Evolutionary conservation across 768 basidiomycete species (phyloP).

Genomic region (Lactifluus piperatus): DNA sequence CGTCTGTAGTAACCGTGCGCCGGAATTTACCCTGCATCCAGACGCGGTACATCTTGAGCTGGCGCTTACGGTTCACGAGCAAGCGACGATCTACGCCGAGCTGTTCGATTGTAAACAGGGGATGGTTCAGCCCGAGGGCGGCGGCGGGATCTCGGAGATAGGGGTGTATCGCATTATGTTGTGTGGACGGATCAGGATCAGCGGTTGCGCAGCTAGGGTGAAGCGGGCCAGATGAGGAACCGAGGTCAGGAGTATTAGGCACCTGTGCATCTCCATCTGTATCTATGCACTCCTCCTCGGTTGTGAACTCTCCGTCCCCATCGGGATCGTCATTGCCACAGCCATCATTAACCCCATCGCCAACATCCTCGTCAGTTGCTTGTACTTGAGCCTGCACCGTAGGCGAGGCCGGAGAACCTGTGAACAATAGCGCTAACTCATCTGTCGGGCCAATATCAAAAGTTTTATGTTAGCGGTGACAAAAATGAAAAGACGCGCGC

Average conservation of each 20-base stretch:
- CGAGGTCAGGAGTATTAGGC: too few species aligned
- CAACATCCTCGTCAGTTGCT: conserved; percentile 25
- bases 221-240: too few species aligned
- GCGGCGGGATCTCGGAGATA: conserved; percentile 26
- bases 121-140: conserved; percentile 33
- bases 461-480: too few species aligned
- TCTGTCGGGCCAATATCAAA: conserved; percentile 33
- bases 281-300: too few species aligned
- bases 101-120: conserved; percentile 72
- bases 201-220: too few species aligned
- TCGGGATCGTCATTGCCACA: neutral
- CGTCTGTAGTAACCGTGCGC: conserved; percentile 2
- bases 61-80: conserved; percentile 87
- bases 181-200: neutral
- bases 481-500: too few species aligned
- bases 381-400: conserved; percentile 23
- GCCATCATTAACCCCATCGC: conserved; percentile 29
- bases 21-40: conserved; percentile 89
- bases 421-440: conserved; percentile 73
- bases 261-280: too few species aligned
- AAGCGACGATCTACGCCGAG: conserved; percentile 86
- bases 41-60: conserved; percentile 94
- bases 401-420: conserved; percentile 44
- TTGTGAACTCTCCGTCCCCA: too few species aligned
- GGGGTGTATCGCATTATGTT: conserved; percentile 8